These are phyloP conservation scores for Trichoderma erinaceum DNA, from an alignment of 495 filamentous ascomycete species.

Conservation along the genomic window DNA sequence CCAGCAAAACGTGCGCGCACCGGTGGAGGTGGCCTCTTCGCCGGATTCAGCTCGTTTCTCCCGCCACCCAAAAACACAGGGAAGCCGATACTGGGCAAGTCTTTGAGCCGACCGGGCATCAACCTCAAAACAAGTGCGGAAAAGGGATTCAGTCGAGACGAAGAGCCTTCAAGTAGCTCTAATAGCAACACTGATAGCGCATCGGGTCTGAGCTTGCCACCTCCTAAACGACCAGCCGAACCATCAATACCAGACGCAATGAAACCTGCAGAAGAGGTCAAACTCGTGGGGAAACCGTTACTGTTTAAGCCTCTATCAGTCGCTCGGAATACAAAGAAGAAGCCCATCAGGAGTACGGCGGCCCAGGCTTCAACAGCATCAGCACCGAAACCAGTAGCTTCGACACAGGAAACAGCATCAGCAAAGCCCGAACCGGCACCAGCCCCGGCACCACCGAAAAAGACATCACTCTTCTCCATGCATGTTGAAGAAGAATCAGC, in stretches of 20 bases:
- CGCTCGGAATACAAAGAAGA: conserved; percentile 61
- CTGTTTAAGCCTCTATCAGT: conserved; percentile 89
- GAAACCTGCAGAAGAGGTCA: conserved; percentile 52
- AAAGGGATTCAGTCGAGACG: conserved; percentile 67
- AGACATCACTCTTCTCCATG: conserved; percentile 42
- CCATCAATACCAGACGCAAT: conserved; percentile 40
- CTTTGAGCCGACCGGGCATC: conserved; percentile 43
- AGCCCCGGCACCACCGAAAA: conserved; percentile 25
- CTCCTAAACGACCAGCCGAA: conserved; percentile 25
- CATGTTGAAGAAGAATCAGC: conserved; percentile 27
- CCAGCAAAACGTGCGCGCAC: conserved; percentile 65
- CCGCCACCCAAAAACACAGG: conserved; percentile 69
- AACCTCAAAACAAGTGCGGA: conserved; percentile 73
- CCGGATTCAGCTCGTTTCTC: conserved; percentile 79
- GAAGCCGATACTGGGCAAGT: conserved; percentile 26
- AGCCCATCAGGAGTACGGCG: conserved; percentile 27
- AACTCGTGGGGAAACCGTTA: conserved; percentile 67
- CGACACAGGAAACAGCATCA: background rate
- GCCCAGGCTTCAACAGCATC: conserved; percentile 15
- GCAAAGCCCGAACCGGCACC: conserved; percentile 11
- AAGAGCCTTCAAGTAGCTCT: conserved; percentile 25
- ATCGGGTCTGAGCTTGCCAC: conserved; percentile 24
- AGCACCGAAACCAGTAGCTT: conserved; percentile 13
- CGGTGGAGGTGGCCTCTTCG: conserved; percentile 51
- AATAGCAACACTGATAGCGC: conserved; percentile 16